A percentile compares a stretch with the other conserved stretches of the same genome.
Evolutionary conservation across 306 rosid genomes (phyloP).

Genomic region (Mimosa pudica): DNA sequence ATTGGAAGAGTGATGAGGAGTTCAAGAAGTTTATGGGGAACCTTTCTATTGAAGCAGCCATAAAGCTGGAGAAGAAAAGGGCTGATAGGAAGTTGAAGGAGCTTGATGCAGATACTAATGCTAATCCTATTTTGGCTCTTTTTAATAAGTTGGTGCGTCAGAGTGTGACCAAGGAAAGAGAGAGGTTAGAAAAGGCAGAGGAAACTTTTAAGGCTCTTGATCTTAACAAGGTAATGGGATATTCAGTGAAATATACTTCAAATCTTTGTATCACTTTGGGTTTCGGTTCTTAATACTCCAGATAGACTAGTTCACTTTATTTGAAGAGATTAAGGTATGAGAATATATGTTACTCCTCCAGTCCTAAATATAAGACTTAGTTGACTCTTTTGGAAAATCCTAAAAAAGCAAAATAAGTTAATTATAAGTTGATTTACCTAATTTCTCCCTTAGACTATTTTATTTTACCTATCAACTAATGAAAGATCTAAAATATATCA

Average conservation of each 20-base stretch:
- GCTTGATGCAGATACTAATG: constrained; percentile 57
- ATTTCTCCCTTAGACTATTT: too few species aligned
- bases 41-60: constrained; percentile 88
- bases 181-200: constrained; percentile 71
- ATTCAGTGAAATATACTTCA: neutral
- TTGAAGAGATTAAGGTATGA: too few species aligned
- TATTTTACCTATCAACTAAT: too few species aligned
- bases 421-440: too few species aligned
- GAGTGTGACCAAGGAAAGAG: constrained; percentile 59
- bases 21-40: constrained; percentile 87
- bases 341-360: too few species aligned
- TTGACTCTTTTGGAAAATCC: too few species aligned
- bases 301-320: too few species aligned
- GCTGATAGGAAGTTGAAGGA: constrained; percentile 84
- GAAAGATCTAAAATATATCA: too few species aligned
- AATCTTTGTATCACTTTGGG: neutral
- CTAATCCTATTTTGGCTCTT: constrained; percentile 55
- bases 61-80: constrained; percentile 89
- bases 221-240: constrained; percentile 63
- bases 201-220: constrained; percentile 76
- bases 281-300: too few species aligned
- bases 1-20: constrained; percentile 83
- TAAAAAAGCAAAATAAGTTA: too few species aligned
- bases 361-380: too few species aligned
- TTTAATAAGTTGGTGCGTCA: constrained; percentile 47